A percentile compares a stretch with the other conserved stretches of the same genome.
Evolutionary conservation across 768 basidiomycete species (phyloP).

Genomic region (Tylopilus sp.): DNA sequence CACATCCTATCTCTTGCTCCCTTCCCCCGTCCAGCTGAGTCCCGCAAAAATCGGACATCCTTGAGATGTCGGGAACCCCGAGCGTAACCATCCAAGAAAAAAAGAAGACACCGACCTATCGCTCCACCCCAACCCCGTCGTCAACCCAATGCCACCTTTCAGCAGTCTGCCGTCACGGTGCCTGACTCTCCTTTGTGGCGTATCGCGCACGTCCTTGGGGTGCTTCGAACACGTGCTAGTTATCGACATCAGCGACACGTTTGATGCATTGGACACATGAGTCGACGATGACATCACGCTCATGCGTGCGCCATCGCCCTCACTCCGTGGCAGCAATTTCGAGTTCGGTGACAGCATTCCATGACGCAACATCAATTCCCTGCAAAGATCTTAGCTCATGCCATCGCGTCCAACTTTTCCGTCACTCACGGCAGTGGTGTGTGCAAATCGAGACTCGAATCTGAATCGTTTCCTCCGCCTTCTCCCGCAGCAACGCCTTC

Average conservation of each 20-base stretch:
- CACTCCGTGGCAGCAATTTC: conserved; percentile 45
- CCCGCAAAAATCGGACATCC: conserved; percentile 1
- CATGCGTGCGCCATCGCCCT: conserved; percentile 19
- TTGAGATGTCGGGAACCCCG: background rate
- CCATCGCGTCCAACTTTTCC: background rate
- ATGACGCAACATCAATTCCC: conserved; percentile 63
- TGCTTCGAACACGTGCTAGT: conserved; percentile 27
- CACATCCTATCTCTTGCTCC: background rate
- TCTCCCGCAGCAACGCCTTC: conserved; percentile 14
- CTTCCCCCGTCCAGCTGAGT: conserved; percentile 5
- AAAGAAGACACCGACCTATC: conserved; percentile 48
- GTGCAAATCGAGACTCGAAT: conserved; percentile 66
- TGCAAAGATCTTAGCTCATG: conserved; percentile 21
- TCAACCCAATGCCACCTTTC: conserved; percentile 62
- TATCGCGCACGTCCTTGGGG: conserved; percentile 55
- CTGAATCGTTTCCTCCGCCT: conserved; percentile 42
- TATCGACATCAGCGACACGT: conserved; percentile 22
- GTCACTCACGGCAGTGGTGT: conserved; percentile 63
- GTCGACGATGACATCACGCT: conserved; percentile 27
- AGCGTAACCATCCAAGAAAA: background rate
- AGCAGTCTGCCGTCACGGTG: conserved; percentile 61
- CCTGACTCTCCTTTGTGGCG: conserved; percentile 49
- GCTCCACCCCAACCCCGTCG: conserved; percentile 73
- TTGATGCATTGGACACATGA: conserved; percentile 25
- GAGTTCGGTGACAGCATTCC: conserved; percentile 66